Base-by-base conservation (phyloP, 208 protist species). In the Trypanosoma platydactyli region DNA sequence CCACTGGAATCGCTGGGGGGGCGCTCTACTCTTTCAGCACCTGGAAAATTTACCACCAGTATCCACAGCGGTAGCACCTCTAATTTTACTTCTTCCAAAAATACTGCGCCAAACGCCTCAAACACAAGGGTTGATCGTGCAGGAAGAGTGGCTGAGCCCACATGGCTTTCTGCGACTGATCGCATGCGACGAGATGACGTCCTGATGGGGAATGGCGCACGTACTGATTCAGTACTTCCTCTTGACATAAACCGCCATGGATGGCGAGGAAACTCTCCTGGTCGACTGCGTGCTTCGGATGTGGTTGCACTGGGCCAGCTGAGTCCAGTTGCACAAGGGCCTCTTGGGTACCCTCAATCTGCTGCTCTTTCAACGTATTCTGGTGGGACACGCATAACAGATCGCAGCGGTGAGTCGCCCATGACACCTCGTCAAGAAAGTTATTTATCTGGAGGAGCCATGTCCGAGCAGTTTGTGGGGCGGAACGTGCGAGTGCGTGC, bases 401-500 rank as follows among this genome's bases (percentile, higher is more conserved):
- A 73, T 3, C 44, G 51, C 24, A 52, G 61, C 35, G 24, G 18
- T 15, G 52, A 51, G 24, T 51, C 42, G 20, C 29, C 30, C 7
- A 5, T 40, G n/a, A 45, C 20, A 9, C 29, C 30, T 16, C 9
- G 12, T 15, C 0, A 30, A 7, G 30, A 16, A 6, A n/a, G 12
- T 13, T 38, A 29, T n/a, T 12, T 11, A n/a, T 12, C 1, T 67
- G 52, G 18, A 6, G 52, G 18, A 6, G 35, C 52, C 20, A 61
- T 62, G 40, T 61, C 68, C n/a, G 68, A 67, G 29, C 68, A 66
- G 29, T 73, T 67, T 63, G 44, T 59, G 13, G 68, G 68, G 18
- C 35, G 60, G 9, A 33, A 67, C 27, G 35, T 73, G 30, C 68
- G 59, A 4, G 60, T 73, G 53, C 48, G 59, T 30, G 68, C 68